A percentile compares a stretch with the other conserved stretches of the same genome.
Evolutionary conservation across 331 rosid genomes (phyloP).

Genomic region (Cucumis variabilis): DNA sequence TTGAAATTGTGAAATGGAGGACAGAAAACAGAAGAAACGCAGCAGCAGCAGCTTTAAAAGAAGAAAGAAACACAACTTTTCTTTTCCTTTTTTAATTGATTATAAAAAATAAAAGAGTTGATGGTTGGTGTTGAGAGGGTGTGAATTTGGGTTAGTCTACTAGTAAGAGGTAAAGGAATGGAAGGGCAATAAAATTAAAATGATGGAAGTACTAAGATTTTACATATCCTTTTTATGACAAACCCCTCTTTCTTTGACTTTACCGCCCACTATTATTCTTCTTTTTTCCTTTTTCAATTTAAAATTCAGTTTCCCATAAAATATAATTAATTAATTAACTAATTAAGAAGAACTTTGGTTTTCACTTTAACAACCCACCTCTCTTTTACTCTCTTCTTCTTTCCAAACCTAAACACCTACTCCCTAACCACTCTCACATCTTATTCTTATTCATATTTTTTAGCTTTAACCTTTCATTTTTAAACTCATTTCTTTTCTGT

Average conservation of each 20-base stretch:
- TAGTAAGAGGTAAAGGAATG: too few species aligned
- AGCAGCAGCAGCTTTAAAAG: neutral
- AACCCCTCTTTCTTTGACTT: constrained; percentile 12
- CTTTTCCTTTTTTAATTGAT: neutral
- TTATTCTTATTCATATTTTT: neutral
- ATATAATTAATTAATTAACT: neutral
- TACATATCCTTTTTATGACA: constrained; percentile 18
- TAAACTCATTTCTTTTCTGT: too few species aligned
- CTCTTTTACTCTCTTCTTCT: neutral
- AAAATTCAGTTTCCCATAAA: constrained; percentile 11
- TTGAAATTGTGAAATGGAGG: neutral
- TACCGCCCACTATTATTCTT: neutral
- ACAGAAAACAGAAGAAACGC: neutral
- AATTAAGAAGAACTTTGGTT: neutral
- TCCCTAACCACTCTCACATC: neutral
- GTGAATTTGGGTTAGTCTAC: neutral
- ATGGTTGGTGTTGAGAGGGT: too few species aligned
- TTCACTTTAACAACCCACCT: neutral
- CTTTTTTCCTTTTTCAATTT: too few species aligned
- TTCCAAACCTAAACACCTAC: neutral
- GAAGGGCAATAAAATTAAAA: neutral
- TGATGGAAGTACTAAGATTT: constrained; percentile 19
- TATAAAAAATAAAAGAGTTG: too few species aligned
- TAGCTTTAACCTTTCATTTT: neutral
- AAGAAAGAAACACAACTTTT: neutral